Percentiles rank a stretch among this genome's conserved stretches.
These are phyloP conservation scores for Saccharomyces hybrid DNA, from an alignment of 1,139 yeast species.

Conservation along the genomic window DNA sequence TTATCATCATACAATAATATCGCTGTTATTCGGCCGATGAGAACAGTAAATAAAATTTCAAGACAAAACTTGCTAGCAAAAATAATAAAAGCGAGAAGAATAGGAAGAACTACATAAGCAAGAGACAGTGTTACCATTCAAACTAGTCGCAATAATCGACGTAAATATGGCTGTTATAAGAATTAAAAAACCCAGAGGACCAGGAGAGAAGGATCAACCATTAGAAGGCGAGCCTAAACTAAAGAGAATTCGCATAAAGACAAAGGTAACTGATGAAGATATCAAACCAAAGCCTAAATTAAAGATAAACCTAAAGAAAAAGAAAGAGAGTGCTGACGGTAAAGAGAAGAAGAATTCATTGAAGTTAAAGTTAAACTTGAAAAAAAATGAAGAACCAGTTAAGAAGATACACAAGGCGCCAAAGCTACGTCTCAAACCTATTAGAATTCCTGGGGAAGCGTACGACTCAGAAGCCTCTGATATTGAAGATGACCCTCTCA, in stretches of 20 bases:
- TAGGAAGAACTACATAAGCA: not conserved
- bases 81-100: not conserved
- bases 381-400: slow-evolving; percentile 18
- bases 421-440: slow-evolving; percentile 70
- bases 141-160: not conserved
- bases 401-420: slow-evolving; percentile 40
- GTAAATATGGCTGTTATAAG: slow-evolving; percentile 26
- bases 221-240: slow-evolving; percentile 15
- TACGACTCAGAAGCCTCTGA: slow-evolving; percentile 98
- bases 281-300: slow-evolving; percentile 15
- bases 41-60: slow-evolving; percentile 2
- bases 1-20: not conserved
- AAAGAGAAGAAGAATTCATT: slow-evolving; percentile 9
- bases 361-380: slow-evolving; percentile 29
- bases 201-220: slow-evolving; percentile 9
- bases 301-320: slow-evolving; percentile 30
- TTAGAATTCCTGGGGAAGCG: slow-evolving; percentile 86
- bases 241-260: slow-evolving; percentile 25
- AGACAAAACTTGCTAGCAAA: not conserved
- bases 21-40: slow-evolving; percentile 3
- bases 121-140: too few relatives aligned
- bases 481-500: slow-evolving; percentile 85
- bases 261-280: slow-evolving; percentile 9
- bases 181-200: slow-evolving; percentile 27
- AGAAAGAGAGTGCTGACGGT: slow-evolving; percentile 12